These are phyloP conservation scores for Nelumbo lutea DNA, from an alignment of 164 flowering plant species.

Conservation along the genomic window DNA sequence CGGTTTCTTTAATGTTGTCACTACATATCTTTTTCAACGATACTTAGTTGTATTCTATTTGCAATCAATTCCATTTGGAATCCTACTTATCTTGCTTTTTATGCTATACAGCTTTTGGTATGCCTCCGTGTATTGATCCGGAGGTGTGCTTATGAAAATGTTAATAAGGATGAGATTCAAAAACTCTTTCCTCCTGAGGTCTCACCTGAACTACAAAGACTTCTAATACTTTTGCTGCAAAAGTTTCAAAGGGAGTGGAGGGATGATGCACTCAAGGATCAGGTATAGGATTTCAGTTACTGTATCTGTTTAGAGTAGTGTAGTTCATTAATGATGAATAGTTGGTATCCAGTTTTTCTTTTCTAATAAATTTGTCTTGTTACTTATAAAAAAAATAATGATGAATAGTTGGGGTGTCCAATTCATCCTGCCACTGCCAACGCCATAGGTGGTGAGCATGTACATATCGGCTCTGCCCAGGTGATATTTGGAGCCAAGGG, in stretches of 20 bases:
- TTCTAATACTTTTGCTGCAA: slow-evolving; percentile 70
- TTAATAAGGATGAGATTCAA: slow-evolving; percentile 56
- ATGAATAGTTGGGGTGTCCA: too few species aligned
- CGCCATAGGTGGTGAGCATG: too few species aligned
- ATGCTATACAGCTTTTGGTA: slow-evolving; percentile 54
- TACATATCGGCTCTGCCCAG: neutral
- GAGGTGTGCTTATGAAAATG: slow-evolving; percentile 56
- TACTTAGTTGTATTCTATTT: neutral
- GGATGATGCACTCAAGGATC: slow-evolving; percentile 51
- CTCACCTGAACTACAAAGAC: slow-evolving; percentile 55
- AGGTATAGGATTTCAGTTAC: slow-evolving; percentile 29
- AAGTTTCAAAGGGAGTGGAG: slow-evolving; percentile 77
- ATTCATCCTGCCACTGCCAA: too few species aligned
- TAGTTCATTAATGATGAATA: neutral
- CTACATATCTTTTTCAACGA: too few species aligned
- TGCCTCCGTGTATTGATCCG: slow-evolving; percentile 73
- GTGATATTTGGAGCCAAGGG: neutral
- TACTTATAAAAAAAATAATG: too few species aligned
- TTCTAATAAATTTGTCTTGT: too few species aligned
- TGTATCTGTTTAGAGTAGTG: neutral
- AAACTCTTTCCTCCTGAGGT: slow-evolving; percentile 72
- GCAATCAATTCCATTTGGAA: neutral
- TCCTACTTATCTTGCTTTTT: neutral
- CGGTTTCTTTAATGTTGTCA: too few species aligned
- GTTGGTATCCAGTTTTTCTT: neutral